phyloP scores from a whole-genome alignment of 73 alveolate species.

The Symbiodinium pilosum region DNA sequence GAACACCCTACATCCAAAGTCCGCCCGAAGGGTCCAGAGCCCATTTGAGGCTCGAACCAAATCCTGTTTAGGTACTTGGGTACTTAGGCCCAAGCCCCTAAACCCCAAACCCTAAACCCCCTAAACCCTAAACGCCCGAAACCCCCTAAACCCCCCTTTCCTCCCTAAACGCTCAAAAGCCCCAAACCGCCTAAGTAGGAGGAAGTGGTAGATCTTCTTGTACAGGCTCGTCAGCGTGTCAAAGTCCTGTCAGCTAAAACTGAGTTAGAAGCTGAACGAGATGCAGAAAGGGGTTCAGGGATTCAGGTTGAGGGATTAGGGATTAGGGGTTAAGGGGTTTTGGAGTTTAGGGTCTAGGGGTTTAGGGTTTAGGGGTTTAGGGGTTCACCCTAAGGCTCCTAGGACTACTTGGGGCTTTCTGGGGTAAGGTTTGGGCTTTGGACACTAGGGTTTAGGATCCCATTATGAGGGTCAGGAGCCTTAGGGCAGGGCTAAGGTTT shows the following conservation, averaged over 20 bases:
- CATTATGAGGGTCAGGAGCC: neutral
- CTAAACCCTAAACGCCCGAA: neutral
- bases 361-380: neutral
- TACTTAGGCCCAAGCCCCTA: too few species aligned
- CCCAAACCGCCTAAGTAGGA: slow-evolving; percentile 95
- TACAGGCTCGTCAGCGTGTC: slow-evolving; percentile 97
- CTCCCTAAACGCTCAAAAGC: too few species aligned
- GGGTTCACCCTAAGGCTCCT: neutral
- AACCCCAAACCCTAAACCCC: neutral
- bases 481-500: neutral
- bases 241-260: slow-evolving; percentile 96
- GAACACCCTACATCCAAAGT: too few species aligned
- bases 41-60: too few species aligned
- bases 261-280: neutral
- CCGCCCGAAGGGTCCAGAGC: too few species aligned
- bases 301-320: neutral
- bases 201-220: slow-evolving; percentile 97
- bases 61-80: too few species aligned
- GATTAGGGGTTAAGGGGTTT: neutral
- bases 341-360: neutral
- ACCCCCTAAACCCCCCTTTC: neutral
- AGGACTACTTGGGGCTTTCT: neutral
- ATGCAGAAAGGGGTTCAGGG: neutral
- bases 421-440: neutral
- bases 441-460: neutral